Base-by-base conservation (phyloP, 345 rosid species). In the Linum lewisii region DNA sequence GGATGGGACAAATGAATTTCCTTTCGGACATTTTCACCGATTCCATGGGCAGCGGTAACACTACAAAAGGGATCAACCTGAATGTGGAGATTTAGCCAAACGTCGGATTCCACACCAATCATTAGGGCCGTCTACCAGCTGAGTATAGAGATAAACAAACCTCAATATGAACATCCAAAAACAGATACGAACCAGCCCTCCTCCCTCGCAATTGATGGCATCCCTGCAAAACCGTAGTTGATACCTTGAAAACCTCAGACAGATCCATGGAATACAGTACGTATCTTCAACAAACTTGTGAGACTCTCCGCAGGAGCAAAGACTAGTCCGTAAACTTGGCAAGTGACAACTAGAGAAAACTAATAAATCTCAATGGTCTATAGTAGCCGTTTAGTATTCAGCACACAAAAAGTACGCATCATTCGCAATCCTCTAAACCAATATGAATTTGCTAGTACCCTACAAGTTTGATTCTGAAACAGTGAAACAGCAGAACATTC, bases 151-250 rank as follows among this genome's bases (percentile, higher is more conserved):
- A 23, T 64, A 50, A 55, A 66, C 81, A 61, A 58, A 92, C 98
- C 89, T 80, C 97, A 58, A 92, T 88, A 70, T 92, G 98, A 19
- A 84, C 97, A 76, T 88, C 97, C 65, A 92, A 95, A 67, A 84
- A 80, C 65, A 92, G 75, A 62, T 66, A 80, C 56, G 97, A 92
- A 73, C 97, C 98, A 51, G 94, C 98, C 73, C 86, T 83, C 77
- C 98, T 88, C 61, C 95, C 98, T 74, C 98, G 81, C 78, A 92
- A 77, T 52, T 84, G 95, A 73, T 92, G 98, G 65, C 96, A 88
- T 60, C 95, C 97, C 97, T 92, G 73, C 58, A 63, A 26, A 25
- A 69, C 54, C 42, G 5, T 47, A 58, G 44, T 52, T 36, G 36
- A 56, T 57, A 38, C 24, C 52, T 61, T 58, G 63, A 42, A 45